Conservation (phyloP, 305 asterid genomes). For the Solanum hybrid region DNA sequence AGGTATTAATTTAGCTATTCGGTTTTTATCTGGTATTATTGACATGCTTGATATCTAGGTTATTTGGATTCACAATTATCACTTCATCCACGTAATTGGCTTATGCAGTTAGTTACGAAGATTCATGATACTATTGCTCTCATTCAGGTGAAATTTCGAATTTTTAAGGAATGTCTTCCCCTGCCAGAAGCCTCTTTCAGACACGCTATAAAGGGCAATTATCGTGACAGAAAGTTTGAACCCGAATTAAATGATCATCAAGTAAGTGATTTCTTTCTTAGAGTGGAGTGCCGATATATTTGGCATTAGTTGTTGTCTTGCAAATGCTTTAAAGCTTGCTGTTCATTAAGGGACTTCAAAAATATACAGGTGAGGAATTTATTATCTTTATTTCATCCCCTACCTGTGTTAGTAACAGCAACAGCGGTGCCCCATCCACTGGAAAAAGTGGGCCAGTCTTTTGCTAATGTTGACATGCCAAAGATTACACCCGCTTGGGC, state of each 20-base stretch:
- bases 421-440: constrained; percentile 12
- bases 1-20: not conserved
- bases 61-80: not conserved
- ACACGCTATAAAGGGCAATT: constrained; percentile 44
- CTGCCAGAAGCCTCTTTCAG: constrained; percentile 47
- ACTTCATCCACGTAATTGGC: not conserved
- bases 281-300: not conserved
- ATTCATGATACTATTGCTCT: constrained; percentile 11
- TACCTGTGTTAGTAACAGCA: constrained; percentile 21
- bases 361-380: constrained; percentile 43
- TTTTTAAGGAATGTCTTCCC: constrained; percentile 69
- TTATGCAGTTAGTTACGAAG: not conserved
- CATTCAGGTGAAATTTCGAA: constrained; percentile 57
- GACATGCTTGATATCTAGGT: not conserved
- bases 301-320: not conserved
- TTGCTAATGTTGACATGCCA: not conserved
- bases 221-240: constrained; percentile 50
- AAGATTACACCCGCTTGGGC: not conserved
- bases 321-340: constrained; percentile 3
- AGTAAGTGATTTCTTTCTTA: constrained; percentile 32
- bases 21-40: not conserved
- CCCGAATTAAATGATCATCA: constrained; percentile 53
- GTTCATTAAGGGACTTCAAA: constrained; percentile 1
- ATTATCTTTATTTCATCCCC: constrained; percentile 47
- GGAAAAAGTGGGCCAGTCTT: constrained; percentile 18